Evolutionary conservation across 306 rosid species (phyloP).

Genomic region (Quercus suber): DNA sequence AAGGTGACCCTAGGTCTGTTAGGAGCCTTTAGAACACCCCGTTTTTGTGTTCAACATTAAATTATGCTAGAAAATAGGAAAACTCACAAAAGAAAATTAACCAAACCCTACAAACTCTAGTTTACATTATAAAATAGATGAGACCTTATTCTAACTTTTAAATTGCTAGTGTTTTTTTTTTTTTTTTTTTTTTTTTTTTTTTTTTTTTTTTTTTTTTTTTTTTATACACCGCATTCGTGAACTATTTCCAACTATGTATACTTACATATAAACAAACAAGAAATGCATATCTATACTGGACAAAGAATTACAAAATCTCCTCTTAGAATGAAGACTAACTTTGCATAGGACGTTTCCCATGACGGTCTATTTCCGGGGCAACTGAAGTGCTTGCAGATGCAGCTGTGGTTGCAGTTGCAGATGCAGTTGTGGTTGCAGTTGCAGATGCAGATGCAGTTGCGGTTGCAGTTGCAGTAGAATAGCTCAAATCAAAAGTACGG

Average conservation of each 20-base stretch:
- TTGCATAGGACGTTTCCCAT: constrained; percentile 38
- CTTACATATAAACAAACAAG: background rate
- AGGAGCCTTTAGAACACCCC: no score
- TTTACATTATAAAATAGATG: no score
- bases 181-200: no score
- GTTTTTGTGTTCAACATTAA: no score
- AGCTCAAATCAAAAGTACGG: constrained; percentile 41
- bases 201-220: no score
- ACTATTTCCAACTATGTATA: background rate
- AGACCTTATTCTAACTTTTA: no score
- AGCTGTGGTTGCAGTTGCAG: background rate
- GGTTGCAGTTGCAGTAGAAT: constrained; percentile 13
- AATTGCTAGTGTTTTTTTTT: no score
- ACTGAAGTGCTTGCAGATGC: constrained; percentile 9
- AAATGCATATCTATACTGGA: background rate
- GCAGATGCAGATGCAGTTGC: constrained; percentile 32
- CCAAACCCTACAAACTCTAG: no score
- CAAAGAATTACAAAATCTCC: constrained; percentile 28
- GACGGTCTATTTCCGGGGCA: constrained; percentile 2
- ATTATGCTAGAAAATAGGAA: no score
- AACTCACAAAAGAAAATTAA: no score
- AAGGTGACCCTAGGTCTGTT: no score
- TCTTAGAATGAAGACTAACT: background rate
- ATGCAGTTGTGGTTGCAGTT: background rate
- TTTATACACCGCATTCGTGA: background rate